These are phyloP conservation scores for Pyrenula massariospora DNA, from an alignment of 495 filamentous ascomycete species.

Conservation along the genomic window DNA sequence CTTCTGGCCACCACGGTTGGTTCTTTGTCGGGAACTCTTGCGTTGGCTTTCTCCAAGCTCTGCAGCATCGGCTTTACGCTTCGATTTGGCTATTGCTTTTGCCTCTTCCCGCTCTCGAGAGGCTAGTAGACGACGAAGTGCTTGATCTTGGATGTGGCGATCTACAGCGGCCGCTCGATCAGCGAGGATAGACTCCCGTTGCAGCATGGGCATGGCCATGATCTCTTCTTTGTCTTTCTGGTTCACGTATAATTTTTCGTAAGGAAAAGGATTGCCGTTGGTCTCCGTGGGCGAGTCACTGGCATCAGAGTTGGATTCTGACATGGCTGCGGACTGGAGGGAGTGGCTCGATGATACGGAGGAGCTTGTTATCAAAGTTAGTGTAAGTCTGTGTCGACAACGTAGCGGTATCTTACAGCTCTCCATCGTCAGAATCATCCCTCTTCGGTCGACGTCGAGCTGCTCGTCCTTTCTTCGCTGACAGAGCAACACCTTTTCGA, in stretches of 20 bases:
- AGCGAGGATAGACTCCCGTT: conserved; percentile 80
- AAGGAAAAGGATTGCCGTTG: conserved; percentile 54
- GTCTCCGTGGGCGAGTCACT: conserved; percentile 44
- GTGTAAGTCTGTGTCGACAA: conserved; percentile 4
- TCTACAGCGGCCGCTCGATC: conserved; percentile 76
- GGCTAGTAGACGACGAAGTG: conserved; percentile 70
- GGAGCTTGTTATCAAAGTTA: conserved; percentile 31
- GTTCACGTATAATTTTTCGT: conserved; percentile 79
- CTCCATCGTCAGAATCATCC: conserved; percentile 66
- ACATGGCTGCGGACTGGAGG: conserved; percentile 75
- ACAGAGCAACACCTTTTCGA: conserved; percentile 36
- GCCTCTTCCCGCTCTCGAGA: conserved; percentile 52
- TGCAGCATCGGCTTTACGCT: conserved; percentile 66
- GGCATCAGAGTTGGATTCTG: conserved; percentile 67
- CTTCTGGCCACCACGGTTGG: conserved; percentile 63
- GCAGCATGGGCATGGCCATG: conserved; percentile 76
- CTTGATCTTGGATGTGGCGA: conserved; percentile 66
- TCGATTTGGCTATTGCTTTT: conserved; percentile 47
- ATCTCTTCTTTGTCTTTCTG: conserved; percentile 71
- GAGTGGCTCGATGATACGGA: conserved; percentile 60
- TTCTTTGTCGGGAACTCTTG: conserved; percentile 74
- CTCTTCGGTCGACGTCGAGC: conserved; percentile 26
- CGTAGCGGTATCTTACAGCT: conserved; percentile 54
- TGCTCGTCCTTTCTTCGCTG: conserved; percentile 20
- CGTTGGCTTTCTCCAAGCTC: conserved; percentile 62